Percentiles rank a stretch among this genome's conserved stretches.
These are phyloP conservation scores for Paramecium sonneborni DNA, from an alignment of 73 alveolate species.

Conservation along the genomic window DNA sequence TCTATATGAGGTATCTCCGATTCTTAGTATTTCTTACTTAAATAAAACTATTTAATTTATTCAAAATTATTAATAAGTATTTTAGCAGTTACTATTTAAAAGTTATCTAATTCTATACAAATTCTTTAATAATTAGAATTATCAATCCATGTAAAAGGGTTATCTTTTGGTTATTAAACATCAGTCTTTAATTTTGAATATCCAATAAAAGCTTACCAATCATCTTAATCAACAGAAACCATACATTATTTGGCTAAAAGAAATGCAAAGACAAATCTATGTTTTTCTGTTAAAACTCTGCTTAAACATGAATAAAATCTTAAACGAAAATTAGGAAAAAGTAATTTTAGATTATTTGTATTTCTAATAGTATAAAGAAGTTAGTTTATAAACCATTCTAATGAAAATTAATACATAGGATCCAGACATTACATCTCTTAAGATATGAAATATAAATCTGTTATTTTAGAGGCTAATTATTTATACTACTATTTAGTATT, in stretches of 20 bases:
- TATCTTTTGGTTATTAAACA: conserved; percentile 69
- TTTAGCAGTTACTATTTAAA: neutral
- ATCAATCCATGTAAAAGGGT: conserved; percentile 32
- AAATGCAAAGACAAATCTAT: neutral
- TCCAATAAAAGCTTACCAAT: conserved; percentile 63
- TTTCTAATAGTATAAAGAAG: conserved; percentile 61
- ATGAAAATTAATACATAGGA: conserved; percentile 88
- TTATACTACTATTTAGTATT: conserved; percentile 72
- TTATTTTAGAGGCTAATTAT: conserved; percentile 82
- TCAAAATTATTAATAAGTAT: neutral
- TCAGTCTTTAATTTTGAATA: conserved; percentile 73
- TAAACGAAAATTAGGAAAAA: conserved; percentile 22
- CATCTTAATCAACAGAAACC: conserved; percentile 11
- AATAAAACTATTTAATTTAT: neutral
- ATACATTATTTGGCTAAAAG: neutral
- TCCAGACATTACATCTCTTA: conserved; percentile 82
- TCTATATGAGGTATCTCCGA: neutral
- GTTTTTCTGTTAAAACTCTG: neutral
- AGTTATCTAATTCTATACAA: neutral
- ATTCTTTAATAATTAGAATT: neutral
- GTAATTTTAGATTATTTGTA: conserved; percentile 25
- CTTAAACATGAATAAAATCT: neutral
- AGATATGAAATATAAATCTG: conserved; percentile 83
- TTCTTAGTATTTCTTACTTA: neutral
- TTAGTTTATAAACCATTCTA: conserved; percentile 77